Conservation (phyloP, 805 yeast species). For the Saccharomycopsis sp. region DNA sequence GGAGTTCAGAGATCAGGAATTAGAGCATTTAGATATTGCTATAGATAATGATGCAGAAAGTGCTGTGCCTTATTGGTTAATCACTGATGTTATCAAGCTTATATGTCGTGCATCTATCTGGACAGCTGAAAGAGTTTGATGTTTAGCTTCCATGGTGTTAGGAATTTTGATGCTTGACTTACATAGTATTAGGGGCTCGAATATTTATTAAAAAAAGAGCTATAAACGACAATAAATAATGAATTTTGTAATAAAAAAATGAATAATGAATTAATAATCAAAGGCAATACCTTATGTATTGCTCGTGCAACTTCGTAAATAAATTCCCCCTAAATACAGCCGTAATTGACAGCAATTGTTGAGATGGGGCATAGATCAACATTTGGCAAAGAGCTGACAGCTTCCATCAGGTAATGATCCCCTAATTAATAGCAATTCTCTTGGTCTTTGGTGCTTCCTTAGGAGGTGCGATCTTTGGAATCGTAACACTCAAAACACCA, state of each 20-base stretch:
- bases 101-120: conserved; percentile 85
- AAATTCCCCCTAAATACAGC: too few species aligned
- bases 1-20: conserved; percentile 85
- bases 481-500: conserved; percentile 37
- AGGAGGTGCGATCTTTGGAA: conserved; percentile 35
- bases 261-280: too few species aligned
- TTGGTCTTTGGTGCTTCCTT: conserved; percentile 18
- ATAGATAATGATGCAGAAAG: conserved; percentile 84
- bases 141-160: neutral
- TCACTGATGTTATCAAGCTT: conserved; percentile 80
- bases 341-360: too few species aligned
- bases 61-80: conserved; percentile 85
- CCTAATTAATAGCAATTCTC: neutral
- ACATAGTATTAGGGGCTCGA: too few species aligned
- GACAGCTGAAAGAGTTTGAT: conserved; percentile 77
- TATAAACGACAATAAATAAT: neutral
- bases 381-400: too few species aligned
- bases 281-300: too few species aligned
- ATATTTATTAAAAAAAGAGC: neutral
- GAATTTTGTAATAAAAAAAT: too few species aligned
- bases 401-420: too few species aligned
- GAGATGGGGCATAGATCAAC: too few species aligned
- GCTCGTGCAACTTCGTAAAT: neutral
- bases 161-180: conserved; percentile 36
- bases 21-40: conserved; percentile 93